Evolutionary conservation across 768 basidiomycete genomes (phyloP), one percentile per base, ranked within the genome.

Genomic region (Pleurotus ostreatus): DNA sequence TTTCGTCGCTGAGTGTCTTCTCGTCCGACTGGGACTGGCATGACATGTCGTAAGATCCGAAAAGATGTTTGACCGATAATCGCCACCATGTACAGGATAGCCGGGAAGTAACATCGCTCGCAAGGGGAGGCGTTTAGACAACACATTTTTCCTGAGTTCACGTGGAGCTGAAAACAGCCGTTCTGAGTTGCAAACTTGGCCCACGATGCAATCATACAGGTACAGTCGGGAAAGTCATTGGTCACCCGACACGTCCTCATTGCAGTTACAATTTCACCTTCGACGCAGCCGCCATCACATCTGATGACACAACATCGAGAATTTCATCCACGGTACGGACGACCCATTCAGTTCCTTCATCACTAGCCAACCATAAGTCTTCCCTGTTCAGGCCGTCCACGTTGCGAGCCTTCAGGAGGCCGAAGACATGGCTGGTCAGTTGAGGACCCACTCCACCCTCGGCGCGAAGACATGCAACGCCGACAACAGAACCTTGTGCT

Each of bases 271-370:
- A 30, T 56, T 46, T 62, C 53, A 62, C 49, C 43, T 45, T 55
- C 43, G 54, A 34, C 44, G 12, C 43, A 55, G 54, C 37, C 34
- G 41, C 41, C n/a, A 55, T 55, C 64, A 69, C 74, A 62, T 70
- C 76, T 68, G 77, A 71, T 66, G 76, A 78, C 62, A 91, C 83
- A 57, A 84, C 85, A 70, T 91, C 89, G 60, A 88, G 76, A 70
- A 94, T 81, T 63, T 84, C 78, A 74, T 95, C 93, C 53, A 92
- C 83, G 47, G 82, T 88, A 65, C 86, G 84, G 64, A 94, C 75
- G 49, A 94, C 85, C 93, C 93, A 95, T 72, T 89, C 88, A 16
- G 89, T 82, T 34, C 93, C 93, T 69, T 93, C 89, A 66, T 94
- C 92, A 58, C 81, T 88, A 20, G 88, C 78, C 40, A 95, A 80